Evolutionary conservation across 352 stramenopile genomes (phyloP), one percentile per base, ranked within the genome.

Genomic region (Globisporangium megalacanthum): DNA sequence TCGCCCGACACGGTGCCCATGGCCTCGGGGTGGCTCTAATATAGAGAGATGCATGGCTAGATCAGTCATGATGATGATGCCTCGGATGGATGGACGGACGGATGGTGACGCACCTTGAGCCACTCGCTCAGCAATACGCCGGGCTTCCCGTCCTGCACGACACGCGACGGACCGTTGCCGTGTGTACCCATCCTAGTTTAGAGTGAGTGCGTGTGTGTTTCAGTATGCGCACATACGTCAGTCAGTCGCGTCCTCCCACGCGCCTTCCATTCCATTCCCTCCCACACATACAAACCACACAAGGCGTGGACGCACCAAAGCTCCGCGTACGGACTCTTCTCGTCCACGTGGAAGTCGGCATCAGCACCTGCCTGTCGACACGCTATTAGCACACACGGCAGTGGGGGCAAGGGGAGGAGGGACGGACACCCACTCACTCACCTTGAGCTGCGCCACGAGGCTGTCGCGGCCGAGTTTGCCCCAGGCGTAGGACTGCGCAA

Each of bases 111-210:
- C 59, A 88, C 64, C 74, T 84, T 57, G 22, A 95, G 55, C 56
- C 68, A 92, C 3, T 95, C 86, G 49, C 82, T 84, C 53, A 97
- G 64, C 36, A 90, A 50, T 56, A 79, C 71, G 13, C 67, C 62
- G 0, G 72, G 61, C 2, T 65, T 65, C 45, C 67, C 72, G 47
- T 86, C 65, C 20, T 69, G 62, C 25, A 91, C 17, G n/a, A 97
- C 73, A 13, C 69, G 81, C 6, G 89, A 89, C 25, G 93, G 92
- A 8, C 93, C 94, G 61, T 94, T 98, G 8, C 87, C 80, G 64
- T 98, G 94, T n/a, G 94, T 98, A 45, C 92, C 92, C 79, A 98
- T 96, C 91, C 88, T 97, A 48, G 14, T 45, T 56, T 5, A 29
- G 31, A 62, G 49, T 25, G 49, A 52, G 25, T 49, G 10, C 41